These are phyloP conservation scores for Mucor lusitanicus DNA, from an alignment of 371 early-diverging fungal species.

Conservation along the genomic window DNA sequence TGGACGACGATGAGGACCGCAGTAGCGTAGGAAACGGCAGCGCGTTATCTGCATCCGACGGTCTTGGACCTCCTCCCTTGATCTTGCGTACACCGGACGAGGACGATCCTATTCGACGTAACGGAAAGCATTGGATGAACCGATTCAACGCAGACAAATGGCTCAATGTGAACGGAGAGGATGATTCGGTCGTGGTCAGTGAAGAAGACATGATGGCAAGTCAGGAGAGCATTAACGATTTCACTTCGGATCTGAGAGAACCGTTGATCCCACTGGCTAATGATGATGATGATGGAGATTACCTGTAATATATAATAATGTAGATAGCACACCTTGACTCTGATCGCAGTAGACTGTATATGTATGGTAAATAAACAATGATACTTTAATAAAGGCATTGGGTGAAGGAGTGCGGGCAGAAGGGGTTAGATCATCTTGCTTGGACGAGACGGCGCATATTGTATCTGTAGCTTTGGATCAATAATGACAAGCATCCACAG, in stretches of 20 bases:
- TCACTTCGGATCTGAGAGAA: constrained; percentile 9
- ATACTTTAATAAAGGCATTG: no score
- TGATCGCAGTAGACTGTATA: neutral
- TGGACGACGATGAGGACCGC: constrained; percentile 5
- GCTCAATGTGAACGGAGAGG: constrained; percentile 4
- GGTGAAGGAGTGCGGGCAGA: no score
- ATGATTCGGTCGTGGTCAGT: neutral
- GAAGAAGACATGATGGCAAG: constrained; percentile 6
- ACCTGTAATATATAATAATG: constrained; percentile 1
- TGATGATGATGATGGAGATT: constrained; percentile 7
- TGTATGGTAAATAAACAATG: no score
- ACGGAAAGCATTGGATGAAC: constrained; percentile 19
- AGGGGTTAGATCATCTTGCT: no score
- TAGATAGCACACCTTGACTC: neutral
- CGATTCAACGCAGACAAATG: constrained; percentile 20
- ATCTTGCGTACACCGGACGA: neutral
- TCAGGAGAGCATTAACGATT: constrained; percentile 1
- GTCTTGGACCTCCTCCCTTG: neutral
- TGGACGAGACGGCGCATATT: no score
- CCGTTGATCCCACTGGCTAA: neutral
- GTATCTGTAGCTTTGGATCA: no score
- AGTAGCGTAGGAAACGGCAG: neutral
- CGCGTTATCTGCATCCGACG: neutral
- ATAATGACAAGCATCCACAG: no score
- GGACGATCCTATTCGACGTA: neutral